A percentile compares a stretch with the other conserved stretches of the same genome.
Conservation (phyloP, 169 alveolate species). For the Amoebophrya sp. region DNA sequence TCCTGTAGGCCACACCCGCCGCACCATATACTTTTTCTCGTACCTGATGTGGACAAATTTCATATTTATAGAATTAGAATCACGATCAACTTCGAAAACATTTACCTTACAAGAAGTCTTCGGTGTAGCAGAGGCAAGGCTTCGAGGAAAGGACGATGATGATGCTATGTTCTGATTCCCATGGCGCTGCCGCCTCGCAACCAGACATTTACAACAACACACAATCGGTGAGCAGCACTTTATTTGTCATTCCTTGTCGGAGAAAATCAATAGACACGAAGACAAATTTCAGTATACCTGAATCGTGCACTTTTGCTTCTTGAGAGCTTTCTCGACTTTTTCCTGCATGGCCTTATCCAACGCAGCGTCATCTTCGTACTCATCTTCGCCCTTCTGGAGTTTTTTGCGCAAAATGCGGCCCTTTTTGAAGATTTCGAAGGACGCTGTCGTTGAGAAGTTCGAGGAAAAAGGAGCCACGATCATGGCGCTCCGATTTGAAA, state of each 20-base stretch:
- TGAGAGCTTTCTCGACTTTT: not conserved
- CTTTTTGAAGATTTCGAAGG: not conserved
- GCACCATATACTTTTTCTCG: not conserved
- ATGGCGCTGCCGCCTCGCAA: too few species aligned
- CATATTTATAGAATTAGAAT: too few species aligned
- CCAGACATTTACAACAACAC: too few species aligned
- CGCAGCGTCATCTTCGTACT: not conserved
- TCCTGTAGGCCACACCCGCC: not conserved
- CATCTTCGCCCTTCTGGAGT: not conserved
- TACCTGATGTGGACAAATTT: not conserved
- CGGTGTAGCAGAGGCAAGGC: too few species aligned
- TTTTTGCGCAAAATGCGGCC: not conserved
- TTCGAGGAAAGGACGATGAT: too few species aligned
- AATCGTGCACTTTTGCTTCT: not conserved
- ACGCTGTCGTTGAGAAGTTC: not conserved
- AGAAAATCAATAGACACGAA: too few species aligned
- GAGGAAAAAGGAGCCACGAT: not conserved
- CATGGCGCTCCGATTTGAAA: not conserved
- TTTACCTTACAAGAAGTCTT: too few species aligned
- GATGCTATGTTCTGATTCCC: too few species aligned
- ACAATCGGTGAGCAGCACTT: too few species aligned
- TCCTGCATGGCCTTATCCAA: not conserved
- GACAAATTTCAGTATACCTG: too few species aligned
- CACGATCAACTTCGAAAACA: too few species aligned
- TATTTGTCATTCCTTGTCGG: too few species aligned